A percentile compares a stretch with the other conserved stretches of the same genome.
Conservation (phyloP, 1,284 basidiomycete species). For the Meira nashicola region DNA sequence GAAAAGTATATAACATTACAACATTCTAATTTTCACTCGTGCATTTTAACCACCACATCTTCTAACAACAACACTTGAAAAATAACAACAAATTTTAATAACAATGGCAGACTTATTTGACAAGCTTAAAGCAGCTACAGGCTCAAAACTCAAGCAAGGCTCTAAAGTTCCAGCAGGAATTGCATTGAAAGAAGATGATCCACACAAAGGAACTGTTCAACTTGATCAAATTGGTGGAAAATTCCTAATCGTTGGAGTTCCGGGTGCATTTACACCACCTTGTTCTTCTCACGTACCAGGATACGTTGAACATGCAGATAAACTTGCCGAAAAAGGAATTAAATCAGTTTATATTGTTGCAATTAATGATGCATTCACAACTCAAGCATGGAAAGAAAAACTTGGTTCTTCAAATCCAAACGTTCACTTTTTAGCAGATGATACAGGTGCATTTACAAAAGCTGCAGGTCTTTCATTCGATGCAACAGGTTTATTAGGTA, state of each 20-base stretch:
- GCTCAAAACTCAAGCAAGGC: not conserved
- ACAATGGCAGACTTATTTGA: too few species aligned
- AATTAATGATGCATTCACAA: conserved; percentile 48
- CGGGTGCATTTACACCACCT: conserved; percentile 30
- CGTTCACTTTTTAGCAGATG: conserved; percentile 48
- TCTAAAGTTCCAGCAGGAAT: conserved; percentile 21
- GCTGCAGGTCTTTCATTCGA: conserved; percentile 44
- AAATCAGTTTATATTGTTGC: conserved; percentile 43
- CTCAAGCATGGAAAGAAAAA: conserved; percentile 49
- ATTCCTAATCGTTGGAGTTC: conserved; percentile 29
- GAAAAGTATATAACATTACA: too few species aligned
- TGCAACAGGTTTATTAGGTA: conserved; percentile 42
- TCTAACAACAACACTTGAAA: too few species aligned
- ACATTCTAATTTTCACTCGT: too few species aligned
- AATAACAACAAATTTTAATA: too few species aligned
- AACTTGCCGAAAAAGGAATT: conserved; percentile 43
- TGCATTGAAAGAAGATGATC: conserved; percentile 41
- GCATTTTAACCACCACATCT: too few species aligned
- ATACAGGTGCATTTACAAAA: conserved; percentile 47
- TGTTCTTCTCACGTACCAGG: conserved; percentile 51
- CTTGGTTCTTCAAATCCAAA: conserved; percentile 26
- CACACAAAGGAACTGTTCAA: conserved; percentile 30
- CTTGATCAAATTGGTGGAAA: conserved; percentile 13
- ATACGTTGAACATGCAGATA: conserved; percentile 39
- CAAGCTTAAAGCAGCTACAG: too few species aligned